Percentiles rank a stretch among this genome's conserved stretches.
These are phyloP conservation scores for Xylariomycetidae sp. DNA, from an alignment of 2,329 filamentous ascomycete genomes.

Conservation along the genomic window DNA sequence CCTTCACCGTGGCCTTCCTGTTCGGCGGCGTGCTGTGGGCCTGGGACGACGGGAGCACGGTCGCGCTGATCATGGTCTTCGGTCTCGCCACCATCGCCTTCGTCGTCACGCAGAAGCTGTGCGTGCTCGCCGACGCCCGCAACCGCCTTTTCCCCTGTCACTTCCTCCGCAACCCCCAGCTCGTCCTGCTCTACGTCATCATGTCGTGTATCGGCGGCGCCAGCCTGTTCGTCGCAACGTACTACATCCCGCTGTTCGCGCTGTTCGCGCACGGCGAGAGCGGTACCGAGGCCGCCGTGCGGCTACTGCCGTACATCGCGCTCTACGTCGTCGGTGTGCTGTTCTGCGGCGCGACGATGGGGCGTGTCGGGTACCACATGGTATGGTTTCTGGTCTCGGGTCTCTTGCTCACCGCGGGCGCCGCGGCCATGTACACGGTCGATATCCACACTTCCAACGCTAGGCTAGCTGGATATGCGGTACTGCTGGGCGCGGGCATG, in stretches of 20 bases:
- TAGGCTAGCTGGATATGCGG: too few species aligned
- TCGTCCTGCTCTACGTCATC: slow-evolving; percentile 38
- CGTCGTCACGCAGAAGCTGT: slow-evolving; percentile 37
- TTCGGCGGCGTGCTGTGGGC: slow-evolving; percentile 43
- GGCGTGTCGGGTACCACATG: too few species aligned
- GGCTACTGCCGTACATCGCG: slow-evolving; percentile 31
- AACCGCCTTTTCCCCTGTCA: slow-evolving; percentile 42
- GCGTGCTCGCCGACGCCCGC: slow-evolving; percentile 33
- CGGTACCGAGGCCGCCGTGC: slow-evolving; percentile 34
- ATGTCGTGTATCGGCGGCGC: slow-evolving; percentile 28
- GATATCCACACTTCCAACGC: too few species aligned
- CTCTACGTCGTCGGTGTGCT: slow-evolving; percentile 15
- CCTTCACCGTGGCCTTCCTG: slow-evolving; percentile 30
- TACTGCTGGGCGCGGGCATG: too few species aligned
- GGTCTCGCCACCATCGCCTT: slow-evolving; percentile 37
- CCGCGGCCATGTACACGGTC: too few species aligned
- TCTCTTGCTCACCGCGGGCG: too few species aligned
- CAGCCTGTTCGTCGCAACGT: slow-evolving; percentile 36
- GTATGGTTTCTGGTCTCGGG: too few species aligned
- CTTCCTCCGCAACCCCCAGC: slow-evolving; percentile 33
- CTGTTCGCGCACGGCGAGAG: slow-evolving; percentile 40
- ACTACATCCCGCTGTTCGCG: slow-evolving; percentile 50
- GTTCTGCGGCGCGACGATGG: too few species aligned
- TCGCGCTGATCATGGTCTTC: slow-evolving; percentile 41
- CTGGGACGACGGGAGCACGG: slow-evolving; percentile 43